Conservation (phyloP, 495 filamentous ascomycete species). For the Cryomyces minteri region DNA sequence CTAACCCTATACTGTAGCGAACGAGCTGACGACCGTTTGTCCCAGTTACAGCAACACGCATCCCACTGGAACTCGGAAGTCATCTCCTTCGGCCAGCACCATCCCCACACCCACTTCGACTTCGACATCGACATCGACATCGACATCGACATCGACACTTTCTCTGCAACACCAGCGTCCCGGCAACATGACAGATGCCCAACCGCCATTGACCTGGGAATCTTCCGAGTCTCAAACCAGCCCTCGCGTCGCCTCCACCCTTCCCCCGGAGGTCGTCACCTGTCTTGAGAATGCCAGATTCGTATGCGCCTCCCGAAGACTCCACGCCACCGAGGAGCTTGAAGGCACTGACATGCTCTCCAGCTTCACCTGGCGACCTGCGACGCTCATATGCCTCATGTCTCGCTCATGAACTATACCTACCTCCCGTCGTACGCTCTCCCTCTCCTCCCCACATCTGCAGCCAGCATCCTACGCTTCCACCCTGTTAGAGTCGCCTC, state of each 20-base stretch:
- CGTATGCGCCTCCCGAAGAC: constrained; percentile 28
- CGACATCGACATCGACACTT: not conserved
- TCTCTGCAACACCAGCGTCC: not conserved
- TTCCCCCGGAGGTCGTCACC: constrained; percentile 70
- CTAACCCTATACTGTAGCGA: too few species aligned
- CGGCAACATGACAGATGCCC: constrained; percentile 1
- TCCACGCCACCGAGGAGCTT: not conserved
- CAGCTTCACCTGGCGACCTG: constrained; percentile 93
- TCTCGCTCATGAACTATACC: constrained; percentile 98
- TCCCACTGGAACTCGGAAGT: not conserved
- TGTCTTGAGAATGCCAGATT: constrained; percentile 92
- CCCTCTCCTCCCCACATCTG: constrained; percentile 31
- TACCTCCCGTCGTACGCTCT: constrained; percentile 53
- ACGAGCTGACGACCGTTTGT: too few species aligned
- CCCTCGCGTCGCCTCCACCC: constrained; percentile 42
- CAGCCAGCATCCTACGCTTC: too few species aligned
- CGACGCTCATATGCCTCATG: constrained; percentile 68
- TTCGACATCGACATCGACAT: too few species aligned
- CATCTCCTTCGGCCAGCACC: not conserved
- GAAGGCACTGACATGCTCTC: not conserved
- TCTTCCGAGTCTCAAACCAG: constrained; percentile 1
- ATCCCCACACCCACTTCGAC: not conserved
- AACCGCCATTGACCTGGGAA: constrained; percentile 10
- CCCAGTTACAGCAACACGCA: not conserved
- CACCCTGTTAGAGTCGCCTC: too few species aligned